Evolutionary conservation across 768 basidiomycete species (phyloP), one percentile per base, ranked within the genome.

Genomic region (Hemileccinum impolitum): DNA sequence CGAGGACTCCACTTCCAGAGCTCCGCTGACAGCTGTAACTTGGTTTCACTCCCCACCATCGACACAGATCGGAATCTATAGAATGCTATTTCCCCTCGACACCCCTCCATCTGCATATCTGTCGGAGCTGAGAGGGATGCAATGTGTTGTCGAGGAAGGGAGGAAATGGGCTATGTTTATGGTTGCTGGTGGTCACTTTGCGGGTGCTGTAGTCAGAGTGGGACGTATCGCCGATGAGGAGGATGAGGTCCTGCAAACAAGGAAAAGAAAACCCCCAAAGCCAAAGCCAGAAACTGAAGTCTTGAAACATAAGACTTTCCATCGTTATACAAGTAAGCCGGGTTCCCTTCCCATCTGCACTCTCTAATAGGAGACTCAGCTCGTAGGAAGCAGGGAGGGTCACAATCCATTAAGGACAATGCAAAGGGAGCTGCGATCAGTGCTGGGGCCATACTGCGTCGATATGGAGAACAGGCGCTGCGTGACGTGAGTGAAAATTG

Each of bases 181-280:
- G 93, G 83, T 87, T 35, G 96, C 96, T 0, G 94, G 96, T 18
- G 96, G 96, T 11, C 96, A 99, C 67, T 98, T 99, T 70, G 96
- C 96, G 13, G 96, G 95, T 21, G 87, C 93, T 48, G 75, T 99
- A 30, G 84, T 85, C 12, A 75, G 84, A 30, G 87, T 92, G 23
- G 80, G 84, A 67, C 68, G 73, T 51, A 52, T 77, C 49, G 72
- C 71, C 14, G 74, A 75, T 6, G 79, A 81, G 4, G 69, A 69
- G 45, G 62, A 60, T 34, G 55, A 54, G 23, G 59, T 67, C 45
- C 65, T 73, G 52, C 67, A 68, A 51, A 66, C 71, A 60, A 57
- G 73, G 66, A 81, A 74, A 55, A 76, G 77, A 61, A 87, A 81
- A 50, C 72, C 67, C 14, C 85, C 80, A 59, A 81, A 76, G 51